Percentiles rank a stretch among this genome's conserved stretches.
phyloP scores from a whole-genome alignment of 805 yeast species.

The Vanderwaltozyma polyspora region DNA sequence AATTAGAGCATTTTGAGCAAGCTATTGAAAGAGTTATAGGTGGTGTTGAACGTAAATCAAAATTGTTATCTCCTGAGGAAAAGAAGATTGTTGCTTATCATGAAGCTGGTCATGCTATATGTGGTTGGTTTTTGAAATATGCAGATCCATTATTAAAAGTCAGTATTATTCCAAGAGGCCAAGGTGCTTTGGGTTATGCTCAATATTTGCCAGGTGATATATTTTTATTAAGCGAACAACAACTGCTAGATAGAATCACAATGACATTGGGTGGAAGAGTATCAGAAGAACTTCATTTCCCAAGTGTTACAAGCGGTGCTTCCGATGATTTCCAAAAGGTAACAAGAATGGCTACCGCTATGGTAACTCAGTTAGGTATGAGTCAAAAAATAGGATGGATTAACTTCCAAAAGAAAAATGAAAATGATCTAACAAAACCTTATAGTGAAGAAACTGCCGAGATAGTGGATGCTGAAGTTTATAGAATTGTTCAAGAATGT shows the following conservation, averaged over 20 bases:
- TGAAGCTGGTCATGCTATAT: slow-evolving; percentile 94
- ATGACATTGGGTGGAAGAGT: slow-evolving; percentile 92
- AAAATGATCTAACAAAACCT: slow-evolving; percentile 62
- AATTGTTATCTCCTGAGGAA: slow-evolving; percentile 68
- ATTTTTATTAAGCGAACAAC: slow-evolving; percentile 64
- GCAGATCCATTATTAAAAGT: slow-evolving; percentile 90
- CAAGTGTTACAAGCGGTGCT: slow-evolving; percentile 83
- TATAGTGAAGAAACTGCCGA: slow-evolving; percentile 81
- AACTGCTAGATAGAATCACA: slow-evolving; percentile 75
- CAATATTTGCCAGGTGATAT: slow-evolving; percentile 88
- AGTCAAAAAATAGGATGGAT: slow-evolving; percentile 59
- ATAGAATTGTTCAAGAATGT: slow-evolving; percentile 64
- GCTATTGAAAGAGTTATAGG: slow-evolving; percentile 93
- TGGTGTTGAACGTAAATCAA: slow-evolving; percentile 81
- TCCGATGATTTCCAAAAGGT: slow-evolving; percentile 88
- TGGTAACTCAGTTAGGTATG: slow-evolving; percentile 87
- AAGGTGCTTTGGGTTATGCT: slow-evolving; percentile 93
- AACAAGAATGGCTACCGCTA: slow-evolving; percentile 76
- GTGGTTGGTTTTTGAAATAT: slow-evolving; percentile 82
- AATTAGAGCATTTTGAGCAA: slow-evolving; percentile 67
- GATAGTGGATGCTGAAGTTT: slow-evolving; percentile 71
- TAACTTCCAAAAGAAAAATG: slow-evolving; percentile 36
- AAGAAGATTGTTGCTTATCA: slow-evolving; percentile 83
- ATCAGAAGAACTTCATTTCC: slow-evolving; percentile 80
- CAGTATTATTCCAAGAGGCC: slow-evolving; percentile 90